These are phyloP conservation scores for Pelargonium nanum DNA, from an alignment of 345 rosid genomes.

Conservation along the genomic window DNA sequence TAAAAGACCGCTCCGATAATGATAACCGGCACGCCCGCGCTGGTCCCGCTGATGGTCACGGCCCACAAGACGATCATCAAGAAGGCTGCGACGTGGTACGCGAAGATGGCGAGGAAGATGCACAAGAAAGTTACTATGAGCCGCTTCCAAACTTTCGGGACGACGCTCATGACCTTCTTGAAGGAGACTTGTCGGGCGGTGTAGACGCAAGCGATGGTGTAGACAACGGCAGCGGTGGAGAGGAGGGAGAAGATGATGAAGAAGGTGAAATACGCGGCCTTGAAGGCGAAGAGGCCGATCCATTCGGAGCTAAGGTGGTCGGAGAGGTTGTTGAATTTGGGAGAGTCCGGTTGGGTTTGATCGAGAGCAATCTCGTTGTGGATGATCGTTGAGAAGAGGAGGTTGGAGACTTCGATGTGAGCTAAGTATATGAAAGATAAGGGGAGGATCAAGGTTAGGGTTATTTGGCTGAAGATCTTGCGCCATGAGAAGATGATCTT, in stretches of 20 bases:
- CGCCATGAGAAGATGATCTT: conserved; percentile 31
- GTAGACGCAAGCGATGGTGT: conserved; percentile 38
- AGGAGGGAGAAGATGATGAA: conserved; percentile 28
- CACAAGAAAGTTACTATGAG: conserved; percentile 37
- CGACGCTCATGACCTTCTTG: conserved; percentile 30
- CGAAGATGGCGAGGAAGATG: conserved; percentile 12
- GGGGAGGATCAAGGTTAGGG: conserved; percentile 43
- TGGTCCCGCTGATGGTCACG: background rate
- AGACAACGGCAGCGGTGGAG: conserved; percentile 49
- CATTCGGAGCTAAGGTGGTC: conserved; percentile 20
- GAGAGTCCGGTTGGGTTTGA: conserved; percentile 16
- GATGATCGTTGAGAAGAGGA: conserved; percentile 15
- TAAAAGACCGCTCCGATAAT: background rate
- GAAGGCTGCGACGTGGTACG: conserved; percentile 6
- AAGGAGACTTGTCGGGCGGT: conserved; percentile 27
- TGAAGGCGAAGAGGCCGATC: conserved; percentile 19
- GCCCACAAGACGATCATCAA: background rate
- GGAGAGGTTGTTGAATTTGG: conserved; percentile 14
- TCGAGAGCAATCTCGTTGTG: conserved; percentile 14
- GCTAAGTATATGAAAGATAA: conserved; percentile 41
- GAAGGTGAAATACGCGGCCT: conserved; percentile 23
- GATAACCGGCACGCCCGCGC: background rate
- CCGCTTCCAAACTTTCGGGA: conserved; percentile 49
- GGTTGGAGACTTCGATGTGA: conserved; percentile 24
- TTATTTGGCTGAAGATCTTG: conserved; percentile 38